Evolutionary conservation across 345 rosid genomes (phyloP).

Genomic region (Hirschfeldia incana): DNA sequence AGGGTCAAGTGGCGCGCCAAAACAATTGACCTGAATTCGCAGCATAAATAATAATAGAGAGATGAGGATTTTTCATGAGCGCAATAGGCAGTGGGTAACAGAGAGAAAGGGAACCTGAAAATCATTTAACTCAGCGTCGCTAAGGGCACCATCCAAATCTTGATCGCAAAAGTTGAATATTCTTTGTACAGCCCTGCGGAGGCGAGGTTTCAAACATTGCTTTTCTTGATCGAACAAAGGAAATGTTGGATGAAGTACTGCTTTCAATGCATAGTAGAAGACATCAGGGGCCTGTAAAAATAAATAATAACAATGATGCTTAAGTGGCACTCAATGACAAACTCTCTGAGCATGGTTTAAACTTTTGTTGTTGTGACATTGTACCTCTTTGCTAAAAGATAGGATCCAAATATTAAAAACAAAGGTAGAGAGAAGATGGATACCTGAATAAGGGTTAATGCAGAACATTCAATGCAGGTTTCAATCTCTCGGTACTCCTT

Average conservation of each 20-base stretch:
- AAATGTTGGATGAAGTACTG: constrained; percentile 80
- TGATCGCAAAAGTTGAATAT: constrained; percentile 74
- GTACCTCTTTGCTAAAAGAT: not conserved
- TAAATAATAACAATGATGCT: not conserved
- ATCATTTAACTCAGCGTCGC: constrained; percentile 75
- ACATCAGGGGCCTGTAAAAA: constrained; percentile 70
- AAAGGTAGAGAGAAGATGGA: not conserved
- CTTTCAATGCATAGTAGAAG: constrained; percentile 77
- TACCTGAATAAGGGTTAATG: constrained; percentile 74
- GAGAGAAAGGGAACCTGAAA: constrained; percentile 59
- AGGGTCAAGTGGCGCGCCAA: constrained; percentile 73
- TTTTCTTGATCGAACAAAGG: constrained; percentile 81
- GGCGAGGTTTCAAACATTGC: constrained; percentile 64
- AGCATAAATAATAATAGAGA: constrained; percentile 10
- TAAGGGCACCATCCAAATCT: constrained; percentile 82
- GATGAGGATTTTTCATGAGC: constrained; percentile 7
- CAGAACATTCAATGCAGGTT: constrained; percentile 86
- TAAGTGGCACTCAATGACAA: not conserved
- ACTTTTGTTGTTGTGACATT: not conserved
- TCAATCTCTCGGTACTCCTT: constrained; percentile 77
- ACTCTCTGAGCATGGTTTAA: not conserved
- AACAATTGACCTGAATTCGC: constrained; percentile 64
- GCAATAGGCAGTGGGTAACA: constrained; percentile 15
- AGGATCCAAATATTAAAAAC: not conserved
- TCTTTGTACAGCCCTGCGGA: constrained; percentile 71